Percentiles rank a stretch among this genome's conserved stretches.
phyloP scores from a whole-genome alignment of 164 flowering plant genomes.

The Umbilicus rupestris region DNA sequence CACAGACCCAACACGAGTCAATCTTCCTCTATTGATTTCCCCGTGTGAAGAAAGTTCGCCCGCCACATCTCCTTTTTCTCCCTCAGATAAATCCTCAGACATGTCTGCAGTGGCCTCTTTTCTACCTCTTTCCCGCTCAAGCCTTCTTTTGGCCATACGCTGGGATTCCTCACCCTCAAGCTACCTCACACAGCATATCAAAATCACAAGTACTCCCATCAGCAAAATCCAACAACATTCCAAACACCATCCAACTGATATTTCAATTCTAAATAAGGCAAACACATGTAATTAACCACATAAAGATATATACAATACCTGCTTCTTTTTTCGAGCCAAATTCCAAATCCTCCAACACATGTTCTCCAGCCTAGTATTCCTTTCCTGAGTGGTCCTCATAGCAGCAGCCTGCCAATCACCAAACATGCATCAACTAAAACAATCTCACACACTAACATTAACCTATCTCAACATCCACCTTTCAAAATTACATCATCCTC shows the following conservation, averaged over 20 bases:
- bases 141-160: conserved; percentile 37
- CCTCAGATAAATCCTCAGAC: conserved; percentile 93
- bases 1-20: conserved; percentile 48
- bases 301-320: conserved; percentile 47
- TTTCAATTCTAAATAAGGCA: background rate
- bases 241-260: background rate
- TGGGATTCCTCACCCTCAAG: conserved; percentile 66
- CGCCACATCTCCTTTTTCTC: conserved; percentile 50
- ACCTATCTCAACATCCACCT: no score
- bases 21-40: conserved; percentile 31
- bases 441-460: background rate
- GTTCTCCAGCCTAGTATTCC: conserved; percentile 93
- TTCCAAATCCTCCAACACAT: conserved; percentile 99
- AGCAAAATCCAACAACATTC: background rate
- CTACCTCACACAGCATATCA: conserved; percentile 18
- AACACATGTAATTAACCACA: background rate
- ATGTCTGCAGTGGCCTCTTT: conserved; percentile 67
- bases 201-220: background rate
- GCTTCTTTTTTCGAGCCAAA: conserved; percentile 91
- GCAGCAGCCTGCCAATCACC: conserved; percentile 50
- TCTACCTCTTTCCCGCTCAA: conserved; percentile 61
- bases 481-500: no score
- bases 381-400: conserved; percentile 81
- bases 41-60: conserved; percentile 46
- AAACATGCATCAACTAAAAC: background rate